Evolutionary conservation across 2,329 filamentous ascomycete genomes (phyloP).

Genomic region (Penicillium sp.): DNA sequence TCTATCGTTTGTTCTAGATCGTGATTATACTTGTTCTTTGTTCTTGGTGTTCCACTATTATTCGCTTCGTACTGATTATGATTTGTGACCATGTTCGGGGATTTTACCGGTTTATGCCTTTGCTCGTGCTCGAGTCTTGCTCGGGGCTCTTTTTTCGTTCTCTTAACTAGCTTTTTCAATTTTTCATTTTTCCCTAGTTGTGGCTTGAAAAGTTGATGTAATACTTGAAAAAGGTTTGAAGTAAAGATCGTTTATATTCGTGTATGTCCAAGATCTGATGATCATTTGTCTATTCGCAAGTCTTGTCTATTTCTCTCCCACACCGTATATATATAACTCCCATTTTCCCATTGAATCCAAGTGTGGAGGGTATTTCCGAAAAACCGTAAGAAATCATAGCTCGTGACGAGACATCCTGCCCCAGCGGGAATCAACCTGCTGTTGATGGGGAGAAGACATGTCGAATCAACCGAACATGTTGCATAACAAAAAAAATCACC

Average conservation of each 20-base stretch:
- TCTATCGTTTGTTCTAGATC: conserved; percentile 16
- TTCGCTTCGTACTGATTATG: not conserved
- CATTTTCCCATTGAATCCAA: not conserved
- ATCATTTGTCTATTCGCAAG: conserved; percentile 5
- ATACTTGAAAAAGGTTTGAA: not conserved
- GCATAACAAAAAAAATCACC: conserved; percentile 5
- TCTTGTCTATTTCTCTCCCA: not conserved
- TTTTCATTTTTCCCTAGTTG: not conserved
- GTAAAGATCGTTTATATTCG: conserved; percentile 4
- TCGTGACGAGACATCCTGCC: conserved; percentile 8
- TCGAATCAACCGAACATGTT: conserved; percentile 10
- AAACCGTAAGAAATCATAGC: conserved; percentile 6
- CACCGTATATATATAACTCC: not conserved
- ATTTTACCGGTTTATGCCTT: not conserved
- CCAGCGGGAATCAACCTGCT: conserved; percentile 3
- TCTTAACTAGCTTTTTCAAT: not conserved
- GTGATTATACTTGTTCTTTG: not conserved
- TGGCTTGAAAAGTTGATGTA: too few species aligned
- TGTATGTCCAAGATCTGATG: conserved; percentile 2
- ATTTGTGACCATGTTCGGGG: not conserved
- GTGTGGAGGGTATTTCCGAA: conserved; percentile 2
- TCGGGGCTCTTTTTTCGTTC: not conserved
- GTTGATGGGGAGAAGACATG: conserved; percentile 3
- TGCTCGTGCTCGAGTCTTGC: not conserved
- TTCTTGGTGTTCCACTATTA: not conserved